Percentiles rank a stretch among this genome's conserved stretches.
Conservation (phyloP, 768 basidiomycete species). For the Calocybe gangraenosa region DNA sequence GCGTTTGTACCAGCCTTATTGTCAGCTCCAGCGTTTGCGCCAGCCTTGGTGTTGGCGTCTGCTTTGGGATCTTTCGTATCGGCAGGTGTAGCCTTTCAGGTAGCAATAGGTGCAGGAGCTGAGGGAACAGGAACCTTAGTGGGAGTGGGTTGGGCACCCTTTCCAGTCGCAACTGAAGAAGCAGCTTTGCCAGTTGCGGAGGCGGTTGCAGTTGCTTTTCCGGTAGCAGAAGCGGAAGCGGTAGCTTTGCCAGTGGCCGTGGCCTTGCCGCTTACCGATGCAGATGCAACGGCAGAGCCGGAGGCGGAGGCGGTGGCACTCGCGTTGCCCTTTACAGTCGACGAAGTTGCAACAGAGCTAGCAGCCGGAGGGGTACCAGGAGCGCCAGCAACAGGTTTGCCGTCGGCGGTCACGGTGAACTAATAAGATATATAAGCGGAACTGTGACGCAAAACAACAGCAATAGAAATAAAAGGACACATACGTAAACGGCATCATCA, state of each 20-base stretch:
- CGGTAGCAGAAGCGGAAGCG: constrained; percentile 11
- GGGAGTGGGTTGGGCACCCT: background rate
- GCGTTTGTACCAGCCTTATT: background rate
- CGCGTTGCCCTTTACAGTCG: constrained; percentile 5
- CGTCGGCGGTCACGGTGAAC: constrained; percentile 32
- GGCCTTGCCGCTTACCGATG: constrained; percentile 9
- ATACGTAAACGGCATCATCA: constrained; percentile 44
- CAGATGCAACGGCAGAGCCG: constrained; percentile 9
- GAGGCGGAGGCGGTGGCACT: constrained; percentile 9
- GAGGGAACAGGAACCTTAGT: background rate
- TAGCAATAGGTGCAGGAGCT: background rate
- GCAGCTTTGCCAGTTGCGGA: constrained; percentile 13
- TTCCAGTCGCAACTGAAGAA: constrained; percentile 13
- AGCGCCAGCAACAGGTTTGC: constrained; percentile 19
- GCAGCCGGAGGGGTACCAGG: constrained; percentile 15
- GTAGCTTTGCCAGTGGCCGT: constrained; percentile 8
- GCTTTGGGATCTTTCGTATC: constrained; percentile 4
- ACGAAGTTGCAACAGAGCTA: constrained; percentile 10
- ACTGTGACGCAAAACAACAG: background rate
- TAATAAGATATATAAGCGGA: constrained; percentile 10
- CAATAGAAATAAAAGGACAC: constrained; percentile 15
- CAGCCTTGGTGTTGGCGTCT: background rate
- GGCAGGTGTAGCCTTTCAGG: background rate
- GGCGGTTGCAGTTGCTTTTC: constrained; percentile 9
- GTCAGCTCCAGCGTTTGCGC: background rate